phyloP scores from a whole-genome alignment of 768 basidiomycete genomes.

The Mycena sanguinolenta region DNA sequence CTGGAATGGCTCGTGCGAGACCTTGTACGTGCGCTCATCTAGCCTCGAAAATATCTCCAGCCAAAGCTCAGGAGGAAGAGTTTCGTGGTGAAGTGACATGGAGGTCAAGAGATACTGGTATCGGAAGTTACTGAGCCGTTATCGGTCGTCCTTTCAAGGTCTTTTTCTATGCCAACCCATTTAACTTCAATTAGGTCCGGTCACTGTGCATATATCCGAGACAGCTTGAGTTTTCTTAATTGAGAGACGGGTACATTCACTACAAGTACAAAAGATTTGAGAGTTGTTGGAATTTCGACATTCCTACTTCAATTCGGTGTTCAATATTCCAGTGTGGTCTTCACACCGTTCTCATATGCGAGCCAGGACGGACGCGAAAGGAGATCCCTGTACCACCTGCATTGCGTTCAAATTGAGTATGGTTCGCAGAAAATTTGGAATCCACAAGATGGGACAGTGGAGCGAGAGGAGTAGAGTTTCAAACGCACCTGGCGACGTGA shows the following conservation, averaged over 20 bases:
- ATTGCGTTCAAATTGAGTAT: background rate
- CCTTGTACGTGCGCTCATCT: conserved; percentile 37
- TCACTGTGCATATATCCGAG: no score
- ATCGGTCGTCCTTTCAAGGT: no score
- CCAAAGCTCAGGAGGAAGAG: conserved; percentile 69
- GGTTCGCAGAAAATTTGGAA: background rate
- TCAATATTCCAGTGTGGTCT: conserved; percentile 5
- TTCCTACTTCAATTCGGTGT: no score
- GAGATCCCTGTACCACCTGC: conserved; percentile 7
- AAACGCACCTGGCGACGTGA: conserved; percentile 8
- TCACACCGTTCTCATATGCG: background rate
- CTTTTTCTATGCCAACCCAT: no score
- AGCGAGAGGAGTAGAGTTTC: background rate
- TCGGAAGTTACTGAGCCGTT: no score
- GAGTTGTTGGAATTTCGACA: no score
- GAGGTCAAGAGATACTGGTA: no score
- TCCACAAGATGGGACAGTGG: background rate
- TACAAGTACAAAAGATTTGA: no score
- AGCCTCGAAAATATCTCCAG: conserved; percentile 58
- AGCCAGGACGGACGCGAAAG: conserved; percentile 2
- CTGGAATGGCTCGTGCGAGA: conserved; percentile 64
- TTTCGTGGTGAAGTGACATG: conserved; percentile 33
- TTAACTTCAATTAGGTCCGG: no score
- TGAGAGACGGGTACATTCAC: no score
- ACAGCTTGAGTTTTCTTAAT: no score